Conservation (phyloP, 139 green algal genomes). For the Nannochloris sp. region DNA sequence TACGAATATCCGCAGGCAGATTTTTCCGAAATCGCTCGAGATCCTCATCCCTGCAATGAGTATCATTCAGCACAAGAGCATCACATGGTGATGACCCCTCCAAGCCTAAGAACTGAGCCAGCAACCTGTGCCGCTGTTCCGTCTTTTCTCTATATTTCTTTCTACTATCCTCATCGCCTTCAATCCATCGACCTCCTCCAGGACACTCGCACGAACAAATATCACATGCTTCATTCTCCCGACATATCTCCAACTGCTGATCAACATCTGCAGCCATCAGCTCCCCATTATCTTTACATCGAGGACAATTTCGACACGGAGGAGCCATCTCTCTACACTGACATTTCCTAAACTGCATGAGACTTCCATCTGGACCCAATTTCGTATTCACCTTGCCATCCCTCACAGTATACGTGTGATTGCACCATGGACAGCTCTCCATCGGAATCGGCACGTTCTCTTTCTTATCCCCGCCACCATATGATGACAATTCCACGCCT, state of each 20-base stretch:
- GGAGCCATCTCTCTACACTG: constrained; percentile 42
- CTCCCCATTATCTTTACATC: constrained; percentile 32
- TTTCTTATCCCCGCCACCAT: background rate
- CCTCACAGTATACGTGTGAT: constrained; percentile 37
- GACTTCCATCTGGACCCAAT: constrained; percentile 17
- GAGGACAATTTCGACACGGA: constrained; percentile 39
- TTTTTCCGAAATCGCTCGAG: background rate
- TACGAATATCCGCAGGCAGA: constrained; percentile 6
- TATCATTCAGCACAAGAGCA: background rate
- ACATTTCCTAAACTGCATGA: constrained; percentile 42
- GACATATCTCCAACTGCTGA: constrained; percentile 23
- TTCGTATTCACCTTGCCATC: constrained; percentile 29
- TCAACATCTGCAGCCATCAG: constrained; percentile 29
- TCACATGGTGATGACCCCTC: background rate
- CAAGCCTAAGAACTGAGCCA: constrained; percentile 13
- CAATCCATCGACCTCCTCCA: constrained; percentile 39
- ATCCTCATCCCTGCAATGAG: too few species aligned
- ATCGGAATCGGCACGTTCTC: background rate
- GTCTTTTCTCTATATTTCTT: constrained; percentile 22
- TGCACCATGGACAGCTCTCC: constrained; percentile 38
- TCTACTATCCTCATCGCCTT: constrained; percentile 23
- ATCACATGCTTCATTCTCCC: constrained; percentile 23
- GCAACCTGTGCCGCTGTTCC: constrained; percentile 9
- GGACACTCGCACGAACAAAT: constrained; percentile 44
- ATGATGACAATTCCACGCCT: background rate